These are phyloP conservation scores for Tricholoma sp. DNA, from an alignment of 768 basidiomycete species.

Conservation along the genomic window DNA sequence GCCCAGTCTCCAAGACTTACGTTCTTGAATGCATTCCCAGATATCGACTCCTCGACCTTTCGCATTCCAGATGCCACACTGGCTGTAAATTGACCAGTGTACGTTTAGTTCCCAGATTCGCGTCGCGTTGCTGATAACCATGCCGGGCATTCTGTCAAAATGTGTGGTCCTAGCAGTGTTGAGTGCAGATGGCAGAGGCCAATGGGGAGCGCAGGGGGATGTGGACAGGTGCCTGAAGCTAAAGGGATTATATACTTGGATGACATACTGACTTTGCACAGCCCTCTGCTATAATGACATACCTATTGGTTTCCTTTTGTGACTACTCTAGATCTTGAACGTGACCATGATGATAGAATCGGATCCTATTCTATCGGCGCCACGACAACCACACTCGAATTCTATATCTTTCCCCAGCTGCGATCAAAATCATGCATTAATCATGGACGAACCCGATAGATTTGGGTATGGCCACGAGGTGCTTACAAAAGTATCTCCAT, in stretches of 20 bases:
- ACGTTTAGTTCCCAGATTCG: slow-evolving; percentile 67
- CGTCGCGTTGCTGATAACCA: slow-evolving; percentile 60
- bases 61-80: slow-evolving; percentile 70
- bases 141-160: slow-evolving; percentile 29
- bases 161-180: not conserved
- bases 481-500: not conserved
- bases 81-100: slow-evolving; percentile 58
- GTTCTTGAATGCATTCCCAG: slow-evolving; percentile 69
- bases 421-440: too few species aligned
- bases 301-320: slow-evolving; percentile 9
- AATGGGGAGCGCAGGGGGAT: slow-evolving; percentile 5
- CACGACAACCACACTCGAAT: not conserved
- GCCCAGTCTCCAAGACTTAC: slow-evolving; percentile 36
- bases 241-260: slow-evolving; percentile 14
- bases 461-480: not conserved
- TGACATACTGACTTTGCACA: slow-evolving; percentile 17
- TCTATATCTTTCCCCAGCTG: not conserved
- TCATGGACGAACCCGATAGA: not conserved
- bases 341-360: slow-evolving; percentile 8
- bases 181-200: slow-evolving; percentile 1
- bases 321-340: slow-evolving; percentile 6
- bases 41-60: slow-evolving; percentile 64
- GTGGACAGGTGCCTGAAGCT: not conserved
- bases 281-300: slow-evolving; percentile 16
- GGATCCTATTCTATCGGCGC: slow-evolving; percentile 7